phyloP scores from a whole-genome alignment of 129 eudicot species.

The Daucus carota region DH1_v3.0 NC_030384.2:47583001-47583500 shows the following conservation, averaged over 20 bases:
- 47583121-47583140: background rate
- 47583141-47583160: background rate
- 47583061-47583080: background rate
- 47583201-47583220: background rate
- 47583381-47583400: background rate
- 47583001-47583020: background rate
- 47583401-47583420: background rate
- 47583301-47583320: background rate
- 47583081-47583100: background rate
- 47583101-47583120: background rate
- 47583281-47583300: slow-evolving; percentile 26
- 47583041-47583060: background rate
- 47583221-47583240: background rate
- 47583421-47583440: background rate
- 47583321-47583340: background rate
- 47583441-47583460: background rate
- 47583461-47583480: background rate
- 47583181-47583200: background rate
- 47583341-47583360: background rate
- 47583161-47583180: background rate
- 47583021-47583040: background rate
- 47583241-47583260: slow-evolving; percentile 70
- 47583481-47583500: background rate
- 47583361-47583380: background rate
- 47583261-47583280: slow-evolving; percentile 94